Evolutionary conservation across 345 rosid genomes (phyloP).

Genomic region (Cochlearia excelsa): DNA sequence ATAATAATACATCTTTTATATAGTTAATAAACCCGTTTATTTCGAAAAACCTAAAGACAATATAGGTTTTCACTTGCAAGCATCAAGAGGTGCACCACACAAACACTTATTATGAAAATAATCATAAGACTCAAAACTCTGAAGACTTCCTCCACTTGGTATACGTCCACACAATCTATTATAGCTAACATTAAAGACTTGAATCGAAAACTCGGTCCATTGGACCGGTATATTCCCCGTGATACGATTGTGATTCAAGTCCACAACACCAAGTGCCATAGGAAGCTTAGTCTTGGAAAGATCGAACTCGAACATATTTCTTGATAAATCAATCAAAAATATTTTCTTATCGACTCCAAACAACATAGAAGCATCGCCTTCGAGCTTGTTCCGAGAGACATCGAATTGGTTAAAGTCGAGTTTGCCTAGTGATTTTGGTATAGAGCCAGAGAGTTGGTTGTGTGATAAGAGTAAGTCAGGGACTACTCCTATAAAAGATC

Average conservation of each 20-base stretch:
- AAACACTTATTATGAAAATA: slow-evolving; percentile 72
- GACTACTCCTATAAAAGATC: slow-evolving; percentile 31
- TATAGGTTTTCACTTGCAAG: slow-evolving; percentile 34
- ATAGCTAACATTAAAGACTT: slow-evolving; percentile 63
- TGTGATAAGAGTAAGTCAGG: slow-evolving; percentile 51
- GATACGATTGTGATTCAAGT: slow-evolving; percentile 67
- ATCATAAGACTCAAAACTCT: slow-evolving; percentile 46
- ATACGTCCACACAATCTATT: slow-evolving; percentile 68
- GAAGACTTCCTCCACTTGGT: slow-evolving; percentile 59
- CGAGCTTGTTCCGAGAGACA: slow-evolving; percentile 56
- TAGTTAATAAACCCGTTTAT: no score
- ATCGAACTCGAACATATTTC: slow-evolving; percentile 50
- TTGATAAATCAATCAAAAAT: slow-evolving; percentile 43
- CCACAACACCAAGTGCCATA: slow-evolving; percentile 42
- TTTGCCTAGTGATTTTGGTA: slow-evolving; percentile 55
- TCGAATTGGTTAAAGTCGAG: slow-evolving; percentile 44
- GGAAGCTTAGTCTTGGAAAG: slow-evolving; percentile 48
- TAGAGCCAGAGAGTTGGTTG: slow-evolving; percentile 57
- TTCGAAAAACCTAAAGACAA: no score
- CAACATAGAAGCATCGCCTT: slow-evolving; percentile 62
- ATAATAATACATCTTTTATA: no score
- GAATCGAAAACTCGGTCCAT: slow-evolving; percentile 41
- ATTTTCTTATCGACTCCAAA: slow-evolving; percentile 56
- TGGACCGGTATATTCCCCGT: slow-evolving; percentile 51
- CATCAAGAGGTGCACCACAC: slow-evolving; percentile 68